phyloP scores from a whole-genome alignment of 768 basidiomycete genomes.

The Suillus decipiens region DNA sequence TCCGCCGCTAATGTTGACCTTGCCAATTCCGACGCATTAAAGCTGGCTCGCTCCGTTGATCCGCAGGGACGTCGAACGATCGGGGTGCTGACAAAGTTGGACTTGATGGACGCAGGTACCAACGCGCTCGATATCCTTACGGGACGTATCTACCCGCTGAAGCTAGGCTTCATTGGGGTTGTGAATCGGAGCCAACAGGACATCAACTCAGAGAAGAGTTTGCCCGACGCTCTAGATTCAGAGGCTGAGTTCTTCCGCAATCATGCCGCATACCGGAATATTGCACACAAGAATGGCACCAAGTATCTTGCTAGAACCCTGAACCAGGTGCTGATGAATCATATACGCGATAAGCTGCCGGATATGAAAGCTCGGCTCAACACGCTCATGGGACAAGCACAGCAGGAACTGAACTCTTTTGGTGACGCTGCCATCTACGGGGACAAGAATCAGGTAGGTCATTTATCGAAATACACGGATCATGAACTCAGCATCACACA shows the following conservation, averaged over 20 bases:
- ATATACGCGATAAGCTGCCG: conserved; percentile 97
- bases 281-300: conserved; percentile 97
- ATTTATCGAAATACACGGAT: conserved; percentile 13
- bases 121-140: conserved; percentile 96
- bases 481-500: conserved; percentile 30
- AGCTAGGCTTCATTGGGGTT: conserved; percentile 97
- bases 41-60: conserved; percentile 93
- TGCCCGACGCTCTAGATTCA: conserved; percentile 80
- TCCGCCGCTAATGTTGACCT: conserved; percentile 98
- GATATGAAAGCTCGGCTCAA: conserved; percentile 99
- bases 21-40: conserved; percentile 97
- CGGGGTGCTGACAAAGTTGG: conserved; percentile 95
- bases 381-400: conserved; percentile 98
- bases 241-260: conserved; percentile 91
- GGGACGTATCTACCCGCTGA: conserved; percentile 96
- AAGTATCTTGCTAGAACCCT: conserved; percentile 90
- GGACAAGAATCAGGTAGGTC: conserved; percentile 76
- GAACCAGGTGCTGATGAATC: conserved; percentile 94
- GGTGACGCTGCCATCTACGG: conserved; percentile 92
- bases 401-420: conserved; percentile 96
- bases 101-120: conserved; percentile 99
- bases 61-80: conserved; percentile 96
- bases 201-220: conserved; percentile 83
- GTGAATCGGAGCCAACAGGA: conserved; percentile 98
- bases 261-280: conserved; percentile 91